These are phyloP conservation scores for Hirschioporus abietinus DNA, from an alignment of 768 basidiomycete genomes.

Conservation along the genomic window DNA sequence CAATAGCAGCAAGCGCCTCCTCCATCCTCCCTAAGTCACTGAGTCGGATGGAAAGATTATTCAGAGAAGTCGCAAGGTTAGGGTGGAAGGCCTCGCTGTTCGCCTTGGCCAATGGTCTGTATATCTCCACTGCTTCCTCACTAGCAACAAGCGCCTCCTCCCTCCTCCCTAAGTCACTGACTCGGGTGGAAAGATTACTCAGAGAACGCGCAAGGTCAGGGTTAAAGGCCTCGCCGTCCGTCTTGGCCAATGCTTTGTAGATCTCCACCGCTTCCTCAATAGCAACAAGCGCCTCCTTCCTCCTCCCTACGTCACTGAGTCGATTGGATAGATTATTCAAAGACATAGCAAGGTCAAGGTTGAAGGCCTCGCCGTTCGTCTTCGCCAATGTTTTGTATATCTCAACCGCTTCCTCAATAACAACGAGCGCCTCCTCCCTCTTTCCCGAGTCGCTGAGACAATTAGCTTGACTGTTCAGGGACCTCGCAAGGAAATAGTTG, in stretches of 20 bases:
- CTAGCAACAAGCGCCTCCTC: neutral
- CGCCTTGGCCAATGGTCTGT: neutral
- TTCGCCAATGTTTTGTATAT: neutral
- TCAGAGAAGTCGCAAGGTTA: conserved; percentile 7
- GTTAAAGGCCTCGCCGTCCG: no score
- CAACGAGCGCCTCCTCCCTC: neutral
- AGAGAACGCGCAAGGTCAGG: no score
- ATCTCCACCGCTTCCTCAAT: neutral
- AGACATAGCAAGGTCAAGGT: conserved; percentile 1
- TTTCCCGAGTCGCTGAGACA: no score
- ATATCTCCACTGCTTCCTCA: neutral
- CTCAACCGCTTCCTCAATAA: neutral
- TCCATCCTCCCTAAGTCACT: conserved; percentile 6
- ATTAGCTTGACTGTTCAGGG: no score
- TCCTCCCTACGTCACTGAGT: conserved; percentile 4
- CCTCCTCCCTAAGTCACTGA: conserved; percentile 4
- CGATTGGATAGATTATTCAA: conserved; percentile 9
- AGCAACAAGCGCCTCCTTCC: conserved; percentile 10
- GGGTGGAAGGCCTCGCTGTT: neutral
- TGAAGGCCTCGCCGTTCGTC: neutral
- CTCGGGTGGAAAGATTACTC: no score
- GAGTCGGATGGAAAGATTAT: conserved; percentile 9
- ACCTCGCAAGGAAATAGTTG: no score
- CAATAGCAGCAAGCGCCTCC: conserved; percentile 8
- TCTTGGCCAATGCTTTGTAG: no score